phyloP scores from a whole-genome alignment of 345 rosid species.

The Brassica rapa region DNA sequence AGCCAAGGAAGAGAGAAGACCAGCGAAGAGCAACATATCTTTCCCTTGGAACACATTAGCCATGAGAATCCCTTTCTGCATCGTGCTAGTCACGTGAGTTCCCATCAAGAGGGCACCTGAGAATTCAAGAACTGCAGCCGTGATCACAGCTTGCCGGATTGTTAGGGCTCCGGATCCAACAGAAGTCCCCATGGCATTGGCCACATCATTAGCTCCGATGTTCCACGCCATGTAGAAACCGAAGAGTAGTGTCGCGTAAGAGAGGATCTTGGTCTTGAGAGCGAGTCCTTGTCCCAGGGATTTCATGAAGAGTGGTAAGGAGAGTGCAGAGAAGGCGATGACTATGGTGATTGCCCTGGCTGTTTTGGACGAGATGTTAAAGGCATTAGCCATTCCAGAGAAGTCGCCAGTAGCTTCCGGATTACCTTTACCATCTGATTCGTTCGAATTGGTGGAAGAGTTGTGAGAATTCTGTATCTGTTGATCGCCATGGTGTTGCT shows the following conservation, averaged over 20 bases:
- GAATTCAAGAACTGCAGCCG: slow-evolving; percentile 89
- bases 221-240: slow-evolving; percentile 99
- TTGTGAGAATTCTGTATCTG: slow-evolving; percentile 30
- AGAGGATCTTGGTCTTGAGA: slow-evolving; percentile 64
- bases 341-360: slow-evolving; percentile 61
- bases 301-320: slow-evolving; percentile 73
- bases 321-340: slow-evolving; percentile 72
- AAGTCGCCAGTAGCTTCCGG: slow-evolving; percentile 41
- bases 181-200: slow-evolving; percentile 98
- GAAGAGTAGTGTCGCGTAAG: slow-evolving; percentile 72
- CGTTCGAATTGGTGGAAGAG: background rate
- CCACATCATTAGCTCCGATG: slow-evolving; percentile 98
- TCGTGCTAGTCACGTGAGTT: slow-evolving; percentile 92
- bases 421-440: slow-evolving; percentile 32
- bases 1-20: slow-evolving; percentile 81
- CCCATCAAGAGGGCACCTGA: slow-evolving; percentile 97
- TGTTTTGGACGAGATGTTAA: slow-evolving; percentile 68
- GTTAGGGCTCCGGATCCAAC: slow-evolving; percentile 93
- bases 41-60: slow-evolving; percentile 89
- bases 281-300: slow-evolving; percentile 62
- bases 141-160: slow-evolving; percentile 80
- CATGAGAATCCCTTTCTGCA: slow-evolving; percentile 98
- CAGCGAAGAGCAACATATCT: slow-evolving; percentile 77
- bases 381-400: slow-evolving; percentile 83
- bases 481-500: slow-evolving; percentile 34